Conservation (phyloP, 2,329 filamentous ascomycete species). For the Xylariaceae sp. region DNA sequence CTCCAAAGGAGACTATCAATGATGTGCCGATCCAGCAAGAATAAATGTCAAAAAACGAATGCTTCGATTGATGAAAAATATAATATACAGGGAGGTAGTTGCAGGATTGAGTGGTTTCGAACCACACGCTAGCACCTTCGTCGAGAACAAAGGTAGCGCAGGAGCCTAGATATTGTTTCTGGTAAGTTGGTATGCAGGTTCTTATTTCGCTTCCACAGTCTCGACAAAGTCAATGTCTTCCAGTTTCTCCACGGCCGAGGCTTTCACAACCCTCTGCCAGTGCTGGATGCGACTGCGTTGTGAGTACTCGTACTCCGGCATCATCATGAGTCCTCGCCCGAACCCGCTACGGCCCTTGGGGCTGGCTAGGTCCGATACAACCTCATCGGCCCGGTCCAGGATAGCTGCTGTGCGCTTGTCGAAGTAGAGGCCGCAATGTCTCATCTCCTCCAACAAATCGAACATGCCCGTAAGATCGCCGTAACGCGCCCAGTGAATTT, state of each 20-base stretch:
- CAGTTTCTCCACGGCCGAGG: slow-evolving; percentile 26
- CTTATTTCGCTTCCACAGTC: not conserved
- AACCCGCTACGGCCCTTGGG: slow-evolving; percentile 28
- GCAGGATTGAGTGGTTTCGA: not conserved
- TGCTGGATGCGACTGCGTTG: slow-evolving; percentile 29
- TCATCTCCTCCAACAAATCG: slow-evolving; percentile 60
- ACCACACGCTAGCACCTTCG: not conserved
- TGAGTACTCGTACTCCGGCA: slow-evolving; percentile 36
- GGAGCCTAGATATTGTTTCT: not conserved
- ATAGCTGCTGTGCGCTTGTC: slow-evolving; percentile 44
- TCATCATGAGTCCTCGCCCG: slow-evolving; percentile 30
- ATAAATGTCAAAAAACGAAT: not conserved
- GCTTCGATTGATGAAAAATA: not conserved
- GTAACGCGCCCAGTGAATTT: slow-evolving; percentile 56
- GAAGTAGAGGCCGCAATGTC: slow-evolving; percentile 54
- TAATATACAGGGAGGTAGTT: not conserved
- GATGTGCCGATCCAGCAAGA: not conserved
- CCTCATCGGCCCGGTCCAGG: slow-evolving; percentile 32
- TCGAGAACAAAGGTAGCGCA: not conserved
- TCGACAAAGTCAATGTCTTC: slow-evolving; percentile 20
- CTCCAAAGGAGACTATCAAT: not conserved
- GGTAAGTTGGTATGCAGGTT: not conserved
- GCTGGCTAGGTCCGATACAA: slow-evolving; percentile 13
- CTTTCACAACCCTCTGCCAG: slow-evolving; percentile 29
- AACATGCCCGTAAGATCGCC: slow-evolving; percentile 53